Conservation (phyloP, 2,329 filamentous ascomycete genomes). For the Aspergillus luchuensis region DNA sequence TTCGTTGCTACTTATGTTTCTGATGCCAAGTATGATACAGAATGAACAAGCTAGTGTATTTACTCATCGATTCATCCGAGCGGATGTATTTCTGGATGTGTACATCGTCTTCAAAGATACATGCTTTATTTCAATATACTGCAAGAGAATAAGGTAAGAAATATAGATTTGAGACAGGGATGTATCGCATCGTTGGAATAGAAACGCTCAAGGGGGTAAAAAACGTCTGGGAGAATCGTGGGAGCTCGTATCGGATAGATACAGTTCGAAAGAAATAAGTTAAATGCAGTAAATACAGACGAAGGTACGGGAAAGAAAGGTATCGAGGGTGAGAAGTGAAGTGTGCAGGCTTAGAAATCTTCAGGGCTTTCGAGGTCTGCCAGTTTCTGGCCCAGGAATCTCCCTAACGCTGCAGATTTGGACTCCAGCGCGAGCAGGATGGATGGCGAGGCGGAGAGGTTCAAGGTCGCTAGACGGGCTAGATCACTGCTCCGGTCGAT, state of each 20-base stretch:
- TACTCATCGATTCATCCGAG: neutral
- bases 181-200: neutral
- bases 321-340: neutral
- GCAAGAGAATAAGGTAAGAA: neutral
- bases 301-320: neutral
- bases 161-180: neutral
- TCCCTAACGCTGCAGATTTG: constrained; percentile 45
- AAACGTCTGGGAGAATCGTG: neutral
- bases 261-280: neutral
- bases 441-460: constrained; percentile 41
- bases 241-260: neutral
- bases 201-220: neutral
- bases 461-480: constrained; percentile 41
- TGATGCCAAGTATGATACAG: neutral
- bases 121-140: neutral
- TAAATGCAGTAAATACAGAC: neutral
- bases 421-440: constrained; percentile 46
- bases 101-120: neutral
- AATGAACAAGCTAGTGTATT: neutral
- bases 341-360: constrained; percentile 35
- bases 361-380: constrained; percentile 45
- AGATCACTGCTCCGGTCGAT: constrained; percentile 45
- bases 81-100: neutral
- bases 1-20: neutral
- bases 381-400: constrained; percentile 44